phyloP scores from a whole-genome alignment of 345 rosid species.

The Moricandia moricandioides region DNA sequence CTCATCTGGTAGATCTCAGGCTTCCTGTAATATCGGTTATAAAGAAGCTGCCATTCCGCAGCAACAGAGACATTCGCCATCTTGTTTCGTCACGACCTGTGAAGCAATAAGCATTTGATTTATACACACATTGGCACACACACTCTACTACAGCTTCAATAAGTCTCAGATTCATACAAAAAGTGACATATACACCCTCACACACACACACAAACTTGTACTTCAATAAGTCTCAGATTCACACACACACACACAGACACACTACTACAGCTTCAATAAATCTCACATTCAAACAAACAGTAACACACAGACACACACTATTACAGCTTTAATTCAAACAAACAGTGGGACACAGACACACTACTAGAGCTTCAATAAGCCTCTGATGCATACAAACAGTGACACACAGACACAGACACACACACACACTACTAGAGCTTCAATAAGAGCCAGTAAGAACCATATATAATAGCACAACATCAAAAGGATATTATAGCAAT shows the following conservation, averaged over 20 bases:
- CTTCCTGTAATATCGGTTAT: constrained; percentile 80
- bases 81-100: background rate
- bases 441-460: background rate
- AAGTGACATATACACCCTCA: background rate
- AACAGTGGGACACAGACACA: too few relatives aligned
- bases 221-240: too few relatives aligned
- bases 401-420: background rate
- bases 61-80: constrained; percentile 95
- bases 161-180: background rate
- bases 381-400: too few relatives aligned
- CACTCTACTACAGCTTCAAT: background rate
- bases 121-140: background rate
- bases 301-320: too few relatives aligned
- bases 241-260: background rate
- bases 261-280: too few relatives aligned
- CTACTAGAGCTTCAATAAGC: too few relatives aligned
- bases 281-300: too few relatives aligned
- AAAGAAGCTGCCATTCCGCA: constrained; percentile 97
- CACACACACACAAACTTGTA: too few relatives aligned
- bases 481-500: background rate
- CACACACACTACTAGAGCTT: background rate
- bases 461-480: background rate
- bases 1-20: constrained; percentile 81
- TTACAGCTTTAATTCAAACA: too few relatives aligned
- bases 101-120: background rate